Conservation (phyloP, 305 asterid species). For the Fraxinus latifolia region DNA sequence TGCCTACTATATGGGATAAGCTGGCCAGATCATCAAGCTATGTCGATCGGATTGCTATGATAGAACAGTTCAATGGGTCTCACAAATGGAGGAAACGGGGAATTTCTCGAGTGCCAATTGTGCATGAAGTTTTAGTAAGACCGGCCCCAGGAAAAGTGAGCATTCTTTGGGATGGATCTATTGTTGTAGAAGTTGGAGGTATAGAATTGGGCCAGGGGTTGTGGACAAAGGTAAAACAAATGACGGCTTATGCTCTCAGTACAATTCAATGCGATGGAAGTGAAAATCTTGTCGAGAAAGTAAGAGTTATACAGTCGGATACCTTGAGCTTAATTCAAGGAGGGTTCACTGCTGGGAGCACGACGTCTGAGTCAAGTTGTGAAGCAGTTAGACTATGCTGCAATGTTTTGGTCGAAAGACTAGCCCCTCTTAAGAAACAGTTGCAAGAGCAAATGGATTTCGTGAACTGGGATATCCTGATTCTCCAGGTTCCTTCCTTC, state of each 20-base stretch:
- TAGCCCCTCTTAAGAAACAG: conserved; percentile 42
- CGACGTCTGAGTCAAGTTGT: conserved; percentile 80
- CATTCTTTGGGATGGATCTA: conserved; percentile 66
- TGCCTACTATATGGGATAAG: conserved; percentile 63
- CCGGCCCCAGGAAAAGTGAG: conserved; percentile 72
- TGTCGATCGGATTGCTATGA: conserved; percentile 30
- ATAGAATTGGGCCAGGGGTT: conserved; percentile 81
- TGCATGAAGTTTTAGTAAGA: conserved; percentile 38
- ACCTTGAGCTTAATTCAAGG: conserved; percentile 75
- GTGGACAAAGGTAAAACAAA: conserved; percentile 76
- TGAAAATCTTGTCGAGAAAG: conserved; percentile 51
- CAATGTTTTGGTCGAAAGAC: conserved; percentile 54
- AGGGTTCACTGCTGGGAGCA: conserved; percentile 71
- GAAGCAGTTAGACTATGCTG: conserved; percentile 80
- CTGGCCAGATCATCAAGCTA: conserved; percentile 42
- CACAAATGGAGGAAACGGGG: conserved; percentile 60
- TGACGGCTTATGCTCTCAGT: conserved; percentile 58
- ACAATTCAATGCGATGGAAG: conserved; percentile 42
- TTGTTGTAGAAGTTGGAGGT: conserved; percentile 80
- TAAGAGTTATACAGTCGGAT: conserved; percentile 70
- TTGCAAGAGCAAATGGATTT: conserved; percentile 46
- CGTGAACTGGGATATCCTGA: conserved; percentile 54
- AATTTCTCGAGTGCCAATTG: conserved; percentile 68
- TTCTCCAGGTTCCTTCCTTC: conserved; percentile 49
- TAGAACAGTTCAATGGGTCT: conserved; percentile 41